These are phyloP conservation scores for Fusarium brevicatenulatum DNA, from an alignment of 2,329 filamentous ascomycete genomes.

Conservation along the genomic window DNA sequence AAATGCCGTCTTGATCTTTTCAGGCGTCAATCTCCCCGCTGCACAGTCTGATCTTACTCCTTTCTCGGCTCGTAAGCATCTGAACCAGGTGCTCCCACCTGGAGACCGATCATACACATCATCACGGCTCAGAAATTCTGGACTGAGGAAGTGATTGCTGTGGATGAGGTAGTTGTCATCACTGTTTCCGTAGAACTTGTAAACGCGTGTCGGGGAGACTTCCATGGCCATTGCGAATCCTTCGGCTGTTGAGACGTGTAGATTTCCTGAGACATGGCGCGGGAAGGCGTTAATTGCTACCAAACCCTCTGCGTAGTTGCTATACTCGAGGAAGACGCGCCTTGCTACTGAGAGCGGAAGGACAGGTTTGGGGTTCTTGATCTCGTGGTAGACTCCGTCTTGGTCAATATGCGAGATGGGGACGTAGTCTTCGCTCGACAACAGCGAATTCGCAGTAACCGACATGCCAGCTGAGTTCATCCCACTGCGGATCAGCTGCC, in stretches of 20 bases:
- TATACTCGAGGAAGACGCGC: neutral
- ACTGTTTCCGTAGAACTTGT: neutral
- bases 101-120: neutral
- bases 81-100: neutral
- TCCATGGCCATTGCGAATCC: neutral
- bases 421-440: neutral
- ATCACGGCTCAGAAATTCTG: neutral
- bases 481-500: neutral
- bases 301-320: rapidly evolving
- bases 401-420: neutral
- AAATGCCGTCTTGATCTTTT: neutral
- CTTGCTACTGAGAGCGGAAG: neutral
- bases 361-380: neutral
- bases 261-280: neutral
- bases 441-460: neutral
- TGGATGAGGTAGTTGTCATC: neutral
- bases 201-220: neutral
- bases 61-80: neutral
- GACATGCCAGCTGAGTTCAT: neutral
- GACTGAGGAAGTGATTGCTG: neutral
- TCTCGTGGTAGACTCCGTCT: neutral
- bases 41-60: neutral
- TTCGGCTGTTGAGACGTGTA: neutral
- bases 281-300: neutral
- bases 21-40: neutral